These are phyloP conservation scores for Ceratobasidium sp. DNA, from an alignment of 1,284 basidiomycete species.

Conservation along the genomic window DNA sequence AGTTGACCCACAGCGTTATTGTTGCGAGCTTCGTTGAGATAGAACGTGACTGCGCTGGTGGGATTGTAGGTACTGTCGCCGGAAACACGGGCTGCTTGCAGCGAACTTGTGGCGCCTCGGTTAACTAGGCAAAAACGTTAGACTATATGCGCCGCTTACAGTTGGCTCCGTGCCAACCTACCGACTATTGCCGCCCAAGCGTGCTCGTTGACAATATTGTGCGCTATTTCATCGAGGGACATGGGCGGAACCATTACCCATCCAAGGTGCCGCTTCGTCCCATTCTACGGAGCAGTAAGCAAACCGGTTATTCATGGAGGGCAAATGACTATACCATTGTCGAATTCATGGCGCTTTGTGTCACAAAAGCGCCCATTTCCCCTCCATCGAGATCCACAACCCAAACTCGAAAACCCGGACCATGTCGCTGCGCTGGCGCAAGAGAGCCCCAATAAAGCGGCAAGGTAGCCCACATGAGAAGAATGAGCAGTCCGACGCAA, in stretches of 20 bases:
- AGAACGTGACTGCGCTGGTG: constrained; percentile 55
- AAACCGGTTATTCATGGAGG: constrained; percentile 51
- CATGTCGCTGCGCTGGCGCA: constrained; percentile 40
- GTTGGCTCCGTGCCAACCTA: constrained; percentile 50
- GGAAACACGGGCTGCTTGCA: constrained; percentile 54
- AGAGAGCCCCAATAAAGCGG: constrained; percentile 47
- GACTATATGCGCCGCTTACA: neutral
- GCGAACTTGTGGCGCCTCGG: constrained; percentile 54
- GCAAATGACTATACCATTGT: constrained; percentile 52
- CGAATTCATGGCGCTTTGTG: constrained; percentile 30
- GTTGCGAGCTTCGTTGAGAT: constrained; percentile 49
- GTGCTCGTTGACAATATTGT: constrained; percentile 55
- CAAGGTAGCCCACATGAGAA: constrained; percentile 46
- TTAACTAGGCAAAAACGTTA: constrained; percentile 53
- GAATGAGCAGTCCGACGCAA: constrained; percentile 36
- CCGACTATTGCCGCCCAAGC: constrained; percentile 58
- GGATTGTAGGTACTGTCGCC: constrained; percentile 58
- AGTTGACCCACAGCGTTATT: constrained; percentile 16
- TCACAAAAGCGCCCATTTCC: constrained; percentile 56
- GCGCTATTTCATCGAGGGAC: constrained; percentile 53
- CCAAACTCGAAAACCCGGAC: constrained; percentile 58
- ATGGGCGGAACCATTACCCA: constrained; percentile 54
- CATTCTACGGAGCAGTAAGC: constrained; percentile 48
- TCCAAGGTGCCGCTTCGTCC: constrained; percentile 52
- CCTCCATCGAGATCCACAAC: constrained; percentile 63